Evolutionary conservation across 2,329 filamentous ascomycete species (phyloP).

Genomic region (Triangularia verruculosa): DNA sequence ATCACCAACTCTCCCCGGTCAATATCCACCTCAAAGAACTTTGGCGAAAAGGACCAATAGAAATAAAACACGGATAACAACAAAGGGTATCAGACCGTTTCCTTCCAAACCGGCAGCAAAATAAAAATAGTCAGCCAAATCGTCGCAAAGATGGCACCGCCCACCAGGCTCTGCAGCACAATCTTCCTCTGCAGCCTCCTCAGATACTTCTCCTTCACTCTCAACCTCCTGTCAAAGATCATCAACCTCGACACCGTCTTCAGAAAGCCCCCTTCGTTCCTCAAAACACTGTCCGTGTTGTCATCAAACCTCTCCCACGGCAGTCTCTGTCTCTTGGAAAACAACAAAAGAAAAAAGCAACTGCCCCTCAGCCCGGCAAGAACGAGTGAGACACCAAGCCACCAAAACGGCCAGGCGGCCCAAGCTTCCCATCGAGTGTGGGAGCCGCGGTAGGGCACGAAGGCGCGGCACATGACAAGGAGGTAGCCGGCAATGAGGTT

Average conservation of each 20-base stretch:
- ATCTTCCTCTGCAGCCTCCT: constrained; percentile 44
- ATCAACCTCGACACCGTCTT: constrained; percentile 39
- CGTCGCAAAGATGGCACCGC: constrained; percentile 38
- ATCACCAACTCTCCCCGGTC: background rate
- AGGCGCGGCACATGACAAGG: constrained; percentile 39
- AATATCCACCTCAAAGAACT: background rate
- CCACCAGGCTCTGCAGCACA: constrained; percentile 40
- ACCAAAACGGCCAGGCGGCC: constrained; percentile 46
- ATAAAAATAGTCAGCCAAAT: constrained; percentile 41
- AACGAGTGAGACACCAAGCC: constrained; percentile 42
- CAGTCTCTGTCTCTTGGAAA: constrained; percentile 44
- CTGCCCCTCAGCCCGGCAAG: constrained; percentile 44
- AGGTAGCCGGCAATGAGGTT: constrained; percentile 41
- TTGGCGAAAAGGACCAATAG: background rate
- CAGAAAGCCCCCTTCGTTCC: constrained; percentile 24
- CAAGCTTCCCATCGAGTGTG: constrained; percentile 43
- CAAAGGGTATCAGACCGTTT: constrained; percentile 29
- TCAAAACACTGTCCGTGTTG: constrained; percentile 12
- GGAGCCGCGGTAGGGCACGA: constrained; percentile 37
- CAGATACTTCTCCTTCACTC: constrained; percentile 43
- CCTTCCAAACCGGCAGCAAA: constrained; percentile 43
- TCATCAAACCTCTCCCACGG: constrained; percentile 50
- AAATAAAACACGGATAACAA: background rate
- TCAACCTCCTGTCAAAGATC: constrained; percentile 47
- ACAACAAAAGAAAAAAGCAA: constrained; percentile 48